Evolutionary conservation across 768 basidiomycete species (phyloP).

Genomic region (Cystobasidium tubakii): DNA sequence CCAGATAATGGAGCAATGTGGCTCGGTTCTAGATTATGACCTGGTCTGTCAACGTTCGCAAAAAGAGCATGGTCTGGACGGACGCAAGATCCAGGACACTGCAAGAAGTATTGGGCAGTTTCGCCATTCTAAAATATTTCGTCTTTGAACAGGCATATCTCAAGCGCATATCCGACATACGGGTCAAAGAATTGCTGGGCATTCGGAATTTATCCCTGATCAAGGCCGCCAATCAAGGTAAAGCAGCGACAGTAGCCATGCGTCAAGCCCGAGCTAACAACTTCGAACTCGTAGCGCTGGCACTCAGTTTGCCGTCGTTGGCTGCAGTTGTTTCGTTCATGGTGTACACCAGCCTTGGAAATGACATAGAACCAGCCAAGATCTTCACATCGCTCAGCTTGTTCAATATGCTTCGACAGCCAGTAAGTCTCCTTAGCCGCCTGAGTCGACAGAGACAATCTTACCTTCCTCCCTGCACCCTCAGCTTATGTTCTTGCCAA

Average conservation of each 20-base stretch:
- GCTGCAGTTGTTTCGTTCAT: constrained; percentile 66
- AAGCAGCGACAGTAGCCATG: background rate
- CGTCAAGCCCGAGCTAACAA: background rate
- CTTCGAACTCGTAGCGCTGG: constrained; percentile 30
- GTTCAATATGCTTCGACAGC: constrained; percentile 77
- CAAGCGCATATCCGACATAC: constrained; percentile 62
- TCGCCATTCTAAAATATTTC: constrained; percentile 88
- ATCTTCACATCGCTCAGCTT: constrained; percentile 79
- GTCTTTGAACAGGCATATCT: constrained; percentile 60
- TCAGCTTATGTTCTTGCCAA: constrained; percentile 33
- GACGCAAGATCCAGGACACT: constrained; percentile 82
- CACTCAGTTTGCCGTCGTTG: constrained; percentile 58
- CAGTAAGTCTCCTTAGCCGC: constrained; percentile 62
- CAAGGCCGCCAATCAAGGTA: constrained; percentile 42
- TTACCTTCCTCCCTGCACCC: background rate
- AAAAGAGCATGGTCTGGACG: constrained; percentile 75
- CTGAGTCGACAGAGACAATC: constrained; percentile 48
- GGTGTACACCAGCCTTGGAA: constrained; percentile 68
- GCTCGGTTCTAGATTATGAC: constrained; percentile 77
- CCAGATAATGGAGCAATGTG: constrained; percentile 63
- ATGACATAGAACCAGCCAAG: constrained; percentile 62
- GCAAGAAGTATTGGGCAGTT: constrained; percentile 79
- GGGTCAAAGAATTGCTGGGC: constrained; percentile 65
- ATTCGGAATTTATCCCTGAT: constrained; percentile 48
- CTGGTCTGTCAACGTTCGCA: constrained; percentile 61